Evolutionary conservation across 2,329 filamentous ascomycete genomes (phyloP).

Genomic region (Bipolaris gigantea): DNA sequence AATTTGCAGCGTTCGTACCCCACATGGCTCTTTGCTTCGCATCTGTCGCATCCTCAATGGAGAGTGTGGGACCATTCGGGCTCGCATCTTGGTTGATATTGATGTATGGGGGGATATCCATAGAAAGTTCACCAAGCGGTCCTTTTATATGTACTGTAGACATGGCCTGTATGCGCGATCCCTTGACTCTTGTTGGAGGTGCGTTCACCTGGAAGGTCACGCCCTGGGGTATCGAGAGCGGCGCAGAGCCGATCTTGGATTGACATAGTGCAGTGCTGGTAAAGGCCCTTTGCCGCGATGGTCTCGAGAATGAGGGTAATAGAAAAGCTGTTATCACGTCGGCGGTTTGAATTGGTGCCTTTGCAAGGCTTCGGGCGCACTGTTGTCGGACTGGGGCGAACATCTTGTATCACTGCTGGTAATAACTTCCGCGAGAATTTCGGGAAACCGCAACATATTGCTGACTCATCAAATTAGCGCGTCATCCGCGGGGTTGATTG

Average conservation of each 20-base stretch:
- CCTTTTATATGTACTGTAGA: constrained; percentile 76
- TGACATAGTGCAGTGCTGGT: constrained; percentile 66
- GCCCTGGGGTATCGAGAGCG: constrained; percentile 46
- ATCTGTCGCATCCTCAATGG: constrained; percentile 66
- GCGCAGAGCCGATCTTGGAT: constrained; percentile 83
- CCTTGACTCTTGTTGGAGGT: constrained; percentile 62
- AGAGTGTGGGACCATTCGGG: constrained; percentile 66
- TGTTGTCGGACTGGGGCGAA: constrained; percentile 65
- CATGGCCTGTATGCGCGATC: constrained; percentile 63
- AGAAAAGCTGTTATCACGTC: constrained; percentile 71
- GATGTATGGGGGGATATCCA: constrained; percentile 79
- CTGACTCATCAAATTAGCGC: constrained; percentile 23
- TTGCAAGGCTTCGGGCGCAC: constrained; percentile 55
- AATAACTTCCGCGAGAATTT: constrained; percentile 28
- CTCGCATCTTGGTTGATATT: constrained; percentile 68
- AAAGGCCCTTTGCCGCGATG: constrained; percentile 60
- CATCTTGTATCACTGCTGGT: constrained; percentile 53
- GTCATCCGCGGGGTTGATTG: constrained; percentile 11
- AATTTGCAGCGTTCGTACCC: constrained; percentile 60
- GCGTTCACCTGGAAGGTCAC: constrained; percentile 73
- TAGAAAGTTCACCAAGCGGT: constrained; percentile 76
- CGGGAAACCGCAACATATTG: constrained; percentile 17
- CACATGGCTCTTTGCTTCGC: constrained; percentile 92
- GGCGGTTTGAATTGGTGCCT: constrained; percentile 46
- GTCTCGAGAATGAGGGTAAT: constrained; percentile 66